These are phyloP conservation scores for Stemphylium beticola DNA, from an alignment of 2,329 filamentous ascomycete genomes.

Conservation along the genomic window DNA sequence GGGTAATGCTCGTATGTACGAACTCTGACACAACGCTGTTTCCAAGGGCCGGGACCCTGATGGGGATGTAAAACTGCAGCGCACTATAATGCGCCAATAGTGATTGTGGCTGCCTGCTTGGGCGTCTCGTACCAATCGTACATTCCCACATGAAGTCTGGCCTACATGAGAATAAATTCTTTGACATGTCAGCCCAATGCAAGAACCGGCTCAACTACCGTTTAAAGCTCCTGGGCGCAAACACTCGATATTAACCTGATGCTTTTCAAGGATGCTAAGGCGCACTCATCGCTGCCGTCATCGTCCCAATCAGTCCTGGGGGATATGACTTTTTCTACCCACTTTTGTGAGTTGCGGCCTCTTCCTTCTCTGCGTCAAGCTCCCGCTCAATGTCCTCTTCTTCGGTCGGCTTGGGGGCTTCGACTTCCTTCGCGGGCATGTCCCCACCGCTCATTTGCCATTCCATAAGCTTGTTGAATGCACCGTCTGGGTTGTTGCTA, in stretches of 20 bases:
- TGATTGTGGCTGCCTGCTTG: neutral
- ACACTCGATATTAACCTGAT: neutral
- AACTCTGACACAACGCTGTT: neutral
- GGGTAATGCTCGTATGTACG: neutral
- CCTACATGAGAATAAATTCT: neutral
- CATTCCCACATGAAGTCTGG: neutral
- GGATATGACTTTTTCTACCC: slow-evolving; percentile 12
- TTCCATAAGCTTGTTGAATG: slow-evolving; percentile 96
- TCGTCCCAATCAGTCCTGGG: neutral
- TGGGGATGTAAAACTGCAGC: neutral
- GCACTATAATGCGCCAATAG: neutral
- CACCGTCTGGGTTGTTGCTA: slow-evolving; percentile 73
- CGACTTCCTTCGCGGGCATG: slow-evolving; percentile 24
- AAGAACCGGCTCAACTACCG: neutral
- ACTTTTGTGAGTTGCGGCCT: slow-evolving; percentile 37
- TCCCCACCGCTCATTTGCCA: slow-evolving; percentile 96
- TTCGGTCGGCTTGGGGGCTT: slow-evolving; percentile 51
- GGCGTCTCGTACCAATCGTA: neutral
- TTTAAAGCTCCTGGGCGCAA: neutral
- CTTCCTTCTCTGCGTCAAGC: slow-evolving; percentile 46
- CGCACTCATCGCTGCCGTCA: neutral
- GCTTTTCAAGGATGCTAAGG: neutral
- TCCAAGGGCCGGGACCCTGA: neutral
- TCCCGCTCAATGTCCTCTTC: slow-evolving; percentile 59
- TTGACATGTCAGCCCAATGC: neutral